These are phyloP conservation scores for Monosporascus sp. DNA, from an alignment of 2,329 filamentous ascomycete species.

Conservation along the genomic window DNA sequence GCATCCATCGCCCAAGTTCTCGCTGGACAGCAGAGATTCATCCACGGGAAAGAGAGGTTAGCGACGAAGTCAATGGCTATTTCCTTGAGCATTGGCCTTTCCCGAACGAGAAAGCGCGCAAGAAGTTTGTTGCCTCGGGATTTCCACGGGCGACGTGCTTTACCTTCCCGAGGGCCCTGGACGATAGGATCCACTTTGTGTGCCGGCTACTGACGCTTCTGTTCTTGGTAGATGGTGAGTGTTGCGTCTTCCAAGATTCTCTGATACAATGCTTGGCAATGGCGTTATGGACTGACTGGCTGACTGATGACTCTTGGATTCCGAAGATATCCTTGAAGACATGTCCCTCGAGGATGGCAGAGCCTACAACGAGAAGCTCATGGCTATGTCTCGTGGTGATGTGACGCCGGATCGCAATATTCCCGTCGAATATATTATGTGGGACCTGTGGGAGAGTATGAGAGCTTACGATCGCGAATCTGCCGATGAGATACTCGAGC, in stretches of 20 bases:
- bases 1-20: background rate
- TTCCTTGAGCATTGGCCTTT: constrained; percentile 35
- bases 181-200: constrained; percentile 33
- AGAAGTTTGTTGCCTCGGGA: constrained; percentile 28
- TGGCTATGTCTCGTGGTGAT: constrained; percentile 28
- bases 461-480: constrained; percentile 24
- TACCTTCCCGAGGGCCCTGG: constrained; percentile 30
- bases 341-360: constrained; percentile 35
- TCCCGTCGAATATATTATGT: constrained; percentile 30
- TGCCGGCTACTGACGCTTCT: constrained; percentile 34
- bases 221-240: constrained; percentile 38
- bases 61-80: constrained; percentile 30
- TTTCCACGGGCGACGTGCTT: constrained; percentile 33
- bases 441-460: constrained; percentile 33
- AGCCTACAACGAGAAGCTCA: constrained; percentile 32
- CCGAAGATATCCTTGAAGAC: constrained; percentile 33
- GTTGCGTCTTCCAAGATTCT: background rate
- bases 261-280: background rate
- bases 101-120: constrained; percentile 19
- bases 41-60: constrained; percentile 19
- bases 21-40: constrained; percentile 13
- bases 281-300: constrained; percentile 2
- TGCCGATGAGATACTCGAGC: constrained; percentile 29
- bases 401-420: constrained; percentile 22
- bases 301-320: background rate